Evolutionary conservation across 306 rosid genomes (phyloP).

Genomic region (Cucurbita moschata): DNA sequence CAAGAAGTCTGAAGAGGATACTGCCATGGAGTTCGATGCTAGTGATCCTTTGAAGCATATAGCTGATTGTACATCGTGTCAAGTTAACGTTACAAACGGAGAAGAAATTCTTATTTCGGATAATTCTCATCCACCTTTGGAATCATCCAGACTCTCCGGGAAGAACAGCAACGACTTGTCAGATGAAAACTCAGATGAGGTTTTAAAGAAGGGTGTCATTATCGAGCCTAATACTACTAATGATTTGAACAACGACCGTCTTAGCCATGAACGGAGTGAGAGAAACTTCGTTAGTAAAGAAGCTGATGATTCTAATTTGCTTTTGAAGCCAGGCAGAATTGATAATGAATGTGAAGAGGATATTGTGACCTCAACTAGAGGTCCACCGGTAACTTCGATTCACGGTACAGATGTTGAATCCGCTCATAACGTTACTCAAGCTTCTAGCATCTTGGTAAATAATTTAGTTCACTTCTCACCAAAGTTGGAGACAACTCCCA

Average conservation of each 20-base stretch:
- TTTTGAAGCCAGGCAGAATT: conserved; percentile 11
- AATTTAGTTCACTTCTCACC: neutral
- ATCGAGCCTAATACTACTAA: conserved; percentile 14
- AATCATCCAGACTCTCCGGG: neutral
- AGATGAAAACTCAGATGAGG: conserved; percentile 15
- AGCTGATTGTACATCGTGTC: neutral
- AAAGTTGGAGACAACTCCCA: conserved; percentile 1
- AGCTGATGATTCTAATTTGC: conserved; percentile 15
- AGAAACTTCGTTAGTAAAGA: conserved; percentile 7
- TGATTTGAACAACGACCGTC: conserved; percentile 17
- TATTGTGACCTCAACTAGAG: neutral
- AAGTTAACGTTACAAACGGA: neutral
- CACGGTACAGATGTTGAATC: conserved; percentile 4
- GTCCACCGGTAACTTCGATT: conserved; percentile 11
- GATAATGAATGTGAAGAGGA: conserved; percentile 9
- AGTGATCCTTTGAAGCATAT: neutral
- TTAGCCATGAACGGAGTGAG: conserved; percentile 7
- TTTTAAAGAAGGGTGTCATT: neutral
- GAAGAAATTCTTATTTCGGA: neutral
- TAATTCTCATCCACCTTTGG: neutral
- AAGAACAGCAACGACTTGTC: conserved; percentile 9
- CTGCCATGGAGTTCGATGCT: neutral
- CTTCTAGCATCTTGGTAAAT: neutral
- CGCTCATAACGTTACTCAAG: neutral
- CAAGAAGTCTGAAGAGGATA: neutral